Conservation (phyloP, 2,329 filamentous ascomycete genomes). For the Colletotrichum spinosum region DNA sequence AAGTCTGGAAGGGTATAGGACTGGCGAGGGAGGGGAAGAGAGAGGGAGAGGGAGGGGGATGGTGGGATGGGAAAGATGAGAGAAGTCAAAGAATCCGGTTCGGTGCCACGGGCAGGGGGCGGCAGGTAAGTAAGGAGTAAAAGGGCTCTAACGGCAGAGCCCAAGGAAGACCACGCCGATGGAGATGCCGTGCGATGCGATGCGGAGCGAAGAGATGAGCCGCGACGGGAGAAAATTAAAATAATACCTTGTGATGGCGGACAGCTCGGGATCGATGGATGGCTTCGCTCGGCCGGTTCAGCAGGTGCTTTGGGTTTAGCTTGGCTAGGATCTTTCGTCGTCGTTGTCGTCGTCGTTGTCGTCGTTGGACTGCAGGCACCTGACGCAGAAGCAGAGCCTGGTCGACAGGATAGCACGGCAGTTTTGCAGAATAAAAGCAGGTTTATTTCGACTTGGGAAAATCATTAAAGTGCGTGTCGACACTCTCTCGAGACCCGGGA, state of each 20-base stretch:
- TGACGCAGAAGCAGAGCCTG: no score
- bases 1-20: background rate
- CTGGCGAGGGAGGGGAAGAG: background rate
- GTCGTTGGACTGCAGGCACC: no score
- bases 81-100: conserved; percentile 6
- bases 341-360: no score
- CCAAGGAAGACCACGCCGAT: no score
- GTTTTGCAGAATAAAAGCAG: conserved; percentile 9
- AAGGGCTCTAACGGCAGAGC: no score
- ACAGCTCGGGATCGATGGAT: conserved; percentile 32
- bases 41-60: conserved; percentile 10
- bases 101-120: conserved; percentile 13
- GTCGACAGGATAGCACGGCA: conserved; percentile 4
- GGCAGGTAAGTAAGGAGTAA: conserved; percentile 5
- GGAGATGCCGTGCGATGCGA: no score
- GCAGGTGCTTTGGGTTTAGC: no score
- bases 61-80: conserved; percentile 7
- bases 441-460: conserved; percentile 4
- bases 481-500: no score
- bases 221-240: no score
- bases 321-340: no score
- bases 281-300: no score
- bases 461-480: background rate
- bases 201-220: no score
- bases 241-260: conserved; percentile 30